Base-by-base conservation (phyloP, 768 basidiomycete genomes). In the Rhizopogon vinicolor region DNA sequence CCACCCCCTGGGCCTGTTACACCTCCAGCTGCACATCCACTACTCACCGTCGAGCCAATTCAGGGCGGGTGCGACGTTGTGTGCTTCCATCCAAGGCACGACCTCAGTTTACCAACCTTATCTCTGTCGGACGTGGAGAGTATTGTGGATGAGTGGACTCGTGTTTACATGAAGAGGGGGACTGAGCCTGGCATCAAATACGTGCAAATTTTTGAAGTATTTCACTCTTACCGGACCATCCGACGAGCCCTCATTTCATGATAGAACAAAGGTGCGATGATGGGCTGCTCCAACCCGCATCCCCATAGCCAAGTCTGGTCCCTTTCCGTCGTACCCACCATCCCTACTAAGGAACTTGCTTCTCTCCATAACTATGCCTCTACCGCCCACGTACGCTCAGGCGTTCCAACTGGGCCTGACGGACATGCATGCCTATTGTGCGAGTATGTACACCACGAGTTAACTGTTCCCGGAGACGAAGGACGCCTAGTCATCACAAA, bases 241-340 rank as follows among this genome's bases (percentile, higher is more conserved):
- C 41, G n/a, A 3, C 5, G 16, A n/a, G 12, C 60, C 60, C 61
- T 51, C 51, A 52, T 39, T 1, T 46, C 50, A 41, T 29, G 39
- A n/a, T 61, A 93, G 87, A 94, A 93, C 70, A 95, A 94, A 72
- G 94, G 94, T 2, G 72, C 86, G 3, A 93, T 93, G 77, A 95
- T 95, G 94, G 94, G 94, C 10, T 95, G 92, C 65, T 92, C 89
- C 7, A 96, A 95, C 65, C 91, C 93, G 25, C 94, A 96, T 67
- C 93, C 94, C 0, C 94, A 96, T 68, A 91, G 93, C 19, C 94
- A 97, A 69, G 83, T 86, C 14, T 93, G 92, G 90, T 88, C 91
- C 3, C 70, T 87, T 4, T 89, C 87, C 3, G 75, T 75, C 14
- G 72, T 93, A 7, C 93, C 92, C 1, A 80, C 83, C 1, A 68